Evolutionary conservation across 1,139 yeast species (phyloP).

Genomic region (Spathaspora sp.): DNA sequence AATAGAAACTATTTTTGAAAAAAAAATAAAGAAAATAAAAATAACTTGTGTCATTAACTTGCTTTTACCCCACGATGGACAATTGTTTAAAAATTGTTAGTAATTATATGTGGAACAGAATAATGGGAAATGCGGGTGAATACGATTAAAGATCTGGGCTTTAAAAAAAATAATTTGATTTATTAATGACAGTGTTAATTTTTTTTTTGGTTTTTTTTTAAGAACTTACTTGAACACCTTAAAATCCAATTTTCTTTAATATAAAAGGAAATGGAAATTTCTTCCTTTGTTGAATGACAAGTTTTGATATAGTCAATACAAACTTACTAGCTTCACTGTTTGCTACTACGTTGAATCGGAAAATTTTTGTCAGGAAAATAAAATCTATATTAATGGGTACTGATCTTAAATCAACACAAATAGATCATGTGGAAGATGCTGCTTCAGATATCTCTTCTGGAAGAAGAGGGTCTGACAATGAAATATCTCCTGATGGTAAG

Average conservation of each 20-base stretch:
- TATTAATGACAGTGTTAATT: not conserved
- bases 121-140: not conserved
- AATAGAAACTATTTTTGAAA: not conserved
- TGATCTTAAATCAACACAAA: conserved; percentile 5
- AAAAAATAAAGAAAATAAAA: too few species aligned
- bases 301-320: conserved; percentile 1
- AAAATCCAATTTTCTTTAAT: not conserved
- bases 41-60: not conserved
- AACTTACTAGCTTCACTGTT: not conserved
- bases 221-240: not conserved
- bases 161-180: not conserved
- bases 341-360: not conserved
- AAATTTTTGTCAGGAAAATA: not conserved
- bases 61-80: conserved; percentile 1
- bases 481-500: conserved; percentile 2
- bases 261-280: not conserved
- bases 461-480: conserved; percentile 1
- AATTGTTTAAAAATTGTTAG: not conserved
- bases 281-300: not conserved
- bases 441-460: conserved; percentile 3
- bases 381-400: conserved; percentile 4
- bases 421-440: conserved; percentile 5
- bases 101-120: not conserved
- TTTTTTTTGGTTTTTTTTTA: not conserved
- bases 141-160: not conserved